Base-by-base conservation (phyloP, 2,329 filamentous ascomycete species). In the Colletotrichum simmondsii region DNA sequence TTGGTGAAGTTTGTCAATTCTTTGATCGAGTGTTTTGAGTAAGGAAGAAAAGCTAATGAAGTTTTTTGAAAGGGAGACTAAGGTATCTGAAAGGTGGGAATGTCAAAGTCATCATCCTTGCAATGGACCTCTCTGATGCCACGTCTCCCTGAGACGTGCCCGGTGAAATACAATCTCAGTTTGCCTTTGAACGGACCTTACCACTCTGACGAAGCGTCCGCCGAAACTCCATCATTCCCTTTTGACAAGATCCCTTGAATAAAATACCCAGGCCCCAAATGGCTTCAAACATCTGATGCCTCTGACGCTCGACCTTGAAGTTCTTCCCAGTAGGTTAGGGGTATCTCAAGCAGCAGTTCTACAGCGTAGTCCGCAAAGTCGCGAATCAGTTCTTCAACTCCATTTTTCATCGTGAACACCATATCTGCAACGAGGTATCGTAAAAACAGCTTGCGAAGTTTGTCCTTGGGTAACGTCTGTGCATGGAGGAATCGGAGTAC, bases 71-170 rank as follows among this genome's bases (percentile, higher is more conserved):
- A 14, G 5, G 37, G 8, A n/a, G 8, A 22, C 8, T 4, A n/a
- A n/a, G n/a, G n/a, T n/a, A 22, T 19, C 42, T 49, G 16, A 10
- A n/a, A 22, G 1, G n/a, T 2, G 8, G 7, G 10, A n/a, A 10
- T n/a, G 8, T 8, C 42, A 8, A 10, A 10, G 42, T 49, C 37
- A 14, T 19, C 1, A 0, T 19, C 37, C 37, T 19, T 7, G 7
- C 14, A 0, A 42, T 2, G 5, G 0, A 0, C 37, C 37, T 19
- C 14, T 16, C 5, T 0, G 16, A 42, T 19, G 1, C 5, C 37
- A 42, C 0, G 14, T 3, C 19, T 19, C 16, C 37, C 5, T 42
- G 32, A 3, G 11, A 5, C 11, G 32, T 19, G 5, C 8, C 35
- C 11, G 12, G 35, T 37, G 28, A 28, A 28, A 6, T 5, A 28